phyloP scores from a whole-genome alignment of 176 grass and related monocot species.

The Sorghum bicolor region DNA sequence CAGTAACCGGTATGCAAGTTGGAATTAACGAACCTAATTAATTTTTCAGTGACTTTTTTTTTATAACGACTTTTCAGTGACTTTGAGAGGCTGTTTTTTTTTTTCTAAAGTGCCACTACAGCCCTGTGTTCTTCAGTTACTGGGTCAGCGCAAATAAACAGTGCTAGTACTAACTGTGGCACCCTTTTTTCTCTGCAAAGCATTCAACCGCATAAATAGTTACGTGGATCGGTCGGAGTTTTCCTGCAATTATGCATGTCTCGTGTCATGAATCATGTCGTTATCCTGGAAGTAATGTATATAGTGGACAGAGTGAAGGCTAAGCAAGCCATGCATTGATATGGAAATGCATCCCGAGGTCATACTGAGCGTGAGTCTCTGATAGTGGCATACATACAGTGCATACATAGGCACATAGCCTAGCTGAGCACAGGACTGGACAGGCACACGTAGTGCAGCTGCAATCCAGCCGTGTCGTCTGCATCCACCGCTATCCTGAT shows the following conservation, averaged over 20 bases:
- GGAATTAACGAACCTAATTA: neutral
- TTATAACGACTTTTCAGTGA: neutral
- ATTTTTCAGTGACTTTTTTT: neutral
- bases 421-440: too few species aligned
- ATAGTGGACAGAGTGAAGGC: too few species aligned
- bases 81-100: neutral
- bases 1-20: neutral
- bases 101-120: neutral
- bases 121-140: neutral
- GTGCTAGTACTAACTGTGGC: neutral
- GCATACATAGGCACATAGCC: too few species aligned
- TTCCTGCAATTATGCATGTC: neutral
- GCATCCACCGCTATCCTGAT: neutral
- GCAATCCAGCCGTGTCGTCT: too few species aligned
- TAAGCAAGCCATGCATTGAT: neutral
- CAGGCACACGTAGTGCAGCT: too few species aligned
- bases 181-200: neutral
- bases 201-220: neutral
- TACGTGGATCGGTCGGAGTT: neutral
- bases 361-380: too few species aligned
- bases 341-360: neutral
- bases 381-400: too few species aligned
- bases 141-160: neutral
- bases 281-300: too few species aligned
- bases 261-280: too few species aligned